phyloP scores from a whole-genome alignment of 129 eudicot genomes.

The Flaveria sonorensis region DNA sequence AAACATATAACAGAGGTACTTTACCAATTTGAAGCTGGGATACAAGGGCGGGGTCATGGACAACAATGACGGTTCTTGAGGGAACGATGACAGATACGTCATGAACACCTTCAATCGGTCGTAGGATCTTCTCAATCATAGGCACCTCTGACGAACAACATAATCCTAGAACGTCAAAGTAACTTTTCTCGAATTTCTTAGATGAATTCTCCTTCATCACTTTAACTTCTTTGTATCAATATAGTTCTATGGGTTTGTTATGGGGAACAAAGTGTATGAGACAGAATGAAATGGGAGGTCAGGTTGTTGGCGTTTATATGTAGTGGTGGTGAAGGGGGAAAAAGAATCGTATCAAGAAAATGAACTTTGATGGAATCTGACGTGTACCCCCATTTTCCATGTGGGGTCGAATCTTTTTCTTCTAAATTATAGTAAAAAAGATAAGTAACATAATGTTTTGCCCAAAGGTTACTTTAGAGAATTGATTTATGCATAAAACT shows the following conservation, averaged over 20 bases:
- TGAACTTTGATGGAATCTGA: slow-evolving; percentile 15
- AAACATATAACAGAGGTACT: not conserved
- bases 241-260: too few species aligned
- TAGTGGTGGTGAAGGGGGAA: slow-evolving; percentile 21
- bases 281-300: not conserved
- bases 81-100: slow-evolving; percentile 70
- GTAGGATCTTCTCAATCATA: slow-evolving; percentile 59
- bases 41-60: slow-evolving; percentile 60
- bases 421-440: not conserved
- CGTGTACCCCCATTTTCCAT: slow-evolving; percentile 15
- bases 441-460: not conserved
- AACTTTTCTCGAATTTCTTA: slow-evolving; percentile 59
- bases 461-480: not conserved
- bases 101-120: slow-evolving; percentile 60
- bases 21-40: slow-evolving; percentile 76
- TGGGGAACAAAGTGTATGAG: not conserved
- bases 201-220: slow-evolving; percentile 19
- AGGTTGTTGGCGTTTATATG: not conserved
- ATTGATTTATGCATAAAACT: not conserved
- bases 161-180: slow-evolving; percentile 75
- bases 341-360: slow-evolving; percentile 15
- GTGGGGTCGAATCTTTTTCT: slow-evolving; percentile 17
- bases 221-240: too few species aligned
- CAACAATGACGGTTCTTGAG: slow-evolving; percentile 67
- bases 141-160: slow-evolving; percentile 86